Base-by-base conservation (phyloP, 179 eudicot genomes). In the Nepenthes alata region DNA sequence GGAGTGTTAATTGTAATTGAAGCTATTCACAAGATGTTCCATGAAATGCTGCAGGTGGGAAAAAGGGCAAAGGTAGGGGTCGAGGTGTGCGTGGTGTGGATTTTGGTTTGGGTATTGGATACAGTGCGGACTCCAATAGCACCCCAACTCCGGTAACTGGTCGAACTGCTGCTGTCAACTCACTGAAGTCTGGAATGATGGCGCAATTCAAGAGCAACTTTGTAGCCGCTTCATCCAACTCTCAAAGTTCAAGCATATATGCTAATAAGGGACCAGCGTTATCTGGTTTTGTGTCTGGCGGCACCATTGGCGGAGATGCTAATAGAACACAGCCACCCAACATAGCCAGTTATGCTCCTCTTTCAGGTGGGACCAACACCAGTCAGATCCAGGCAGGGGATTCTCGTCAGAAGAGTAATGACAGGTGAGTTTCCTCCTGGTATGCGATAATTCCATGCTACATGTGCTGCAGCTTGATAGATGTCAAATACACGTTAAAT, bases 11-110 rank as follows among this genome's bases (percentile, higher is more conserved):
- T 41, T 41, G 45, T 25, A 25, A 25, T 37, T 45, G 10, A 25
- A 50, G 15, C 54, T 55, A 51, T 58, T 48, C 35, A 47, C 9
- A 53, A 35, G 45, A 45, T 48, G 38, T 60, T 63, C 61, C 25
- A 25, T 25, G 25, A n/a, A 35, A 37, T 73, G 48, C 25, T 68
- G 69, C 80, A 88, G 97, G 96, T 79, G 97, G 95, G 55, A 91
- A 86, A 89, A 88, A 77, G 73, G 96, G 91, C 51, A 86, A 75
- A 78, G 97, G 97, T 66, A 85, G 91, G 66, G 95, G 85, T 62
- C 79, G 83, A 77, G 97, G 97, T 55, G 95, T 91, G 37, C 91
- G 97, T 52, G 97, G 97, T 60, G 97, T 91, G 73, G 96, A 91
- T 73, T 91, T 76, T 70, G 97, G 97, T 53, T 67, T 91, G 82